phyloP scores from a whole-genome alignment of 148 eudicot species.

The Rheum nobile region DNA sequence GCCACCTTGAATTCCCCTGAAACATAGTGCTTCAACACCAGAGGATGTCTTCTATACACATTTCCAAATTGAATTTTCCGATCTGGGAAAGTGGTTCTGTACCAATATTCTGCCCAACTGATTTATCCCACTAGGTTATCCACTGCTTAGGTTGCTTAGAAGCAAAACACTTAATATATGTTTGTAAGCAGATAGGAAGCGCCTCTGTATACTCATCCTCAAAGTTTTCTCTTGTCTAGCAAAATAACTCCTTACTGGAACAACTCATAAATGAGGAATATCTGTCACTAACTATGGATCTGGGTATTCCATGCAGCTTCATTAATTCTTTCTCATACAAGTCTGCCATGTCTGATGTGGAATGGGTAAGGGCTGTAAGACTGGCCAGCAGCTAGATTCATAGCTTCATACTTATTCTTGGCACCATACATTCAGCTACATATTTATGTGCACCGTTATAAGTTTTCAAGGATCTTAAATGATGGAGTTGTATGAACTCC shows the following conservation, averaged over 20 bases:
- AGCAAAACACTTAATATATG: not conserved
- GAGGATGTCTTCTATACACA: not conserved
- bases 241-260: not conserved
- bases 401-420: not conserved
- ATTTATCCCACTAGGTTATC: not conserved
- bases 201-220: too few relatives aligned
- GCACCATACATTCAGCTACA: not conserved
- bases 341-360: not conserved
- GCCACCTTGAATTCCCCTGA: not conserved
- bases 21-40: not conserved
- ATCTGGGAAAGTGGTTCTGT: not conserved
- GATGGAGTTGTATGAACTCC: too few relatives aligned
- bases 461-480: too few relatives aligned
- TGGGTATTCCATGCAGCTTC: not conserved
- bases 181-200: not conserved
- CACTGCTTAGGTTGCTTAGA: not conserved
- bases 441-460: too few relatives aligned
- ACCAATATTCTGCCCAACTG: not conserved
- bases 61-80: not conserved
- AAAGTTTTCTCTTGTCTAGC: not conserved
- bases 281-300: not conserved
- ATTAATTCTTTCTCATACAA: not conserved
- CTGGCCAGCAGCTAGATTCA: not conserved
- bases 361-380: not conserved
- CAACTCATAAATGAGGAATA: not conserved